Conservation (phyloP, 768 basidiomycete species). For the Amyloporia xantha region DNA sequence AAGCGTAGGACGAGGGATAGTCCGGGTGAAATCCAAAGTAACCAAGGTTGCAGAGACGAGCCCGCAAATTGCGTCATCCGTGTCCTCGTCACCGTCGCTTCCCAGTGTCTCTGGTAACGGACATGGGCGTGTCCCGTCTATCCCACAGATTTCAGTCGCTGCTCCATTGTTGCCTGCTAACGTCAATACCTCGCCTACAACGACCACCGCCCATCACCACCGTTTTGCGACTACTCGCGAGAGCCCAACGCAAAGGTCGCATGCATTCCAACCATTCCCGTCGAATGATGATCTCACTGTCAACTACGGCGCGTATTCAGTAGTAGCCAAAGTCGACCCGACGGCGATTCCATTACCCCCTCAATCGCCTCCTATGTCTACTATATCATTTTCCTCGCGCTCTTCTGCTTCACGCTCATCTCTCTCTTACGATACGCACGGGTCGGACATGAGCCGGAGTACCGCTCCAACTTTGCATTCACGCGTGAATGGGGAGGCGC, state of each 20-base stretch:
- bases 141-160: constrained; percentile 23
- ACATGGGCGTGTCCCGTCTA: constrained; percentile 24
- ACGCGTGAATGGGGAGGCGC: constrained; percentile 27
- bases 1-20: constrained; percentile 6
- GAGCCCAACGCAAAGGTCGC: constrained; percentile 11
- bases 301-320: constrained; percentile 13
- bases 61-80: constrained; percentile 16
- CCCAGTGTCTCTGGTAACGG: constrained; percentile 21
- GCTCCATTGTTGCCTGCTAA: constrained; percentile 19
- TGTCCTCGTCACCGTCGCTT: constrained; percentile 14
- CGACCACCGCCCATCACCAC: constrained; percentile 15
- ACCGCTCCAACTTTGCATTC: constrained; percentile 37
- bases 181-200: constrained; percentile 10
- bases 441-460: constrained; percentile 32
- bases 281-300: constrained; percentile 22
- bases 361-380: constrained; percentile 65
- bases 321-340: constrained; percentile 44
- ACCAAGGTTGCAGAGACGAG: constrained; percentile 38
- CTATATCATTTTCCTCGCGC: constrained; percentile 71
- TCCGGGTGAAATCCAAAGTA: constrained; percentile 57
- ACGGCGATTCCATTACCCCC: constrained; percentile 54
- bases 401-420: constrained; percentile 59
- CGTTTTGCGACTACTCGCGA: constrained; percentile 20
- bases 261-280: constrained; percentile 14
- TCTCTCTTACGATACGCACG: constrained; percentile 30